Percentiles rank a stretch among this genome's conserved stretches.
These are phyloP conservation scores for Conticribra guillardii DNA, from an alignment of 108 stramenopile species.

Conservation along the genomic window DNA sequence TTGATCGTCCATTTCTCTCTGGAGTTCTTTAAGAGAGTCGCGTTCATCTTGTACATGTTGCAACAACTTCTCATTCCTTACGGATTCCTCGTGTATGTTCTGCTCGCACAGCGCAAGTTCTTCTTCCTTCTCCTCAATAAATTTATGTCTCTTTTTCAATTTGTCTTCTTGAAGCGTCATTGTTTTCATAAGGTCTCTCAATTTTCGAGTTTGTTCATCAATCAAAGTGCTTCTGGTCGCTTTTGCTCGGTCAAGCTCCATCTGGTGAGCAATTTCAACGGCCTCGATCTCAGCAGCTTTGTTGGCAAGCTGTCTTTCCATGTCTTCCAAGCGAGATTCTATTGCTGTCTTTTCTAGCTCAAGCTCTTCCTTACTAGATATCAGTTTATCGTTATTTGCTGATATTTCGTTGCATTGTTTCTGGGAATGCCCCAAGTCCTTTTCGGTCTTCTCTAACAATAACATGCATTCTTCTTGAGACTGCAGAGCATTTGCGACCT, in stretches of 20 bases:
- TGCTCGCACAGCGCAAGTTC: slow-evolving; percentile 28
- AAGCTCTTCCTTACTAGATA: slow-evolving; percentile 6
- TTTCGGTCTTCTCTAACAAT: slow-evolving; percentile 10
- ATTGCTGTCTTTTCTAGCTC: slow-evolving; percentile 40
- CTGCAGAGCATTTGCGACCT: slow-evolving; percentile 5
- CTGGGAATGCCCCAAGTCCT: slow-evolving; percentile 3
- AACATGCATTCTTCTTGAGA: background rate
- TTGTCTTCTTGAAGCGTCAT: slow-evolving; percentile 41
- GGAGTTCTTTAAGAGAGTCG: slow-evolving; percentile 25
- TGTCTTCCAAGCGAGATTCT: slow-evolving; percentile 13
- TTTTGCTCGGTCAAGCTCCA: slow-evolving; percentile 22
- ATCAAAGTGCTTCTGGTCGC: slow-evolving; percentile 29
- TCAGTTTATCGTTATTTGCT: slow-evolving; percentile 4
- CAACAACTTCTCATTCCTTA: slow-evolving; percentile 31
- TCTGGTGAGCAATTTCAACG: background rate
- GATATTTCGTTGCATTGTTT: slow-evolving; percentile 3
- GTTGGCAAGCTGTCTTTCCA: slow-evolving; percentile 34
- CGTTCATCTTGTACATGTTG: slow-evolving; percentile 30
- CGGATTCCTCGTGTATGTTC: slow-evolving; percentile 25
- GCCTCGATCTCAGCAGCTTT: slow-evolving; percentile 23
- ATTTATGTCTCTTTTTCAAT: slow-evolving; percentile 39
- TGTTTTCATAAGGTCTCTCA: slow-evolving; percentile 40
- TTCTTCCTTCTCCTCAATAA: slow-evolving; percentile 34
- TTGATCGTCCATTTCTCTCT: slow-evolving; percentile 33
- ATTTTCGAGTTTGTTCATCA: slow-evolving; percentile 44